Base-by-base conservation (phyloP, 495 filamentous ascomycete genomes). In the Tuber aestivum region DNA sequence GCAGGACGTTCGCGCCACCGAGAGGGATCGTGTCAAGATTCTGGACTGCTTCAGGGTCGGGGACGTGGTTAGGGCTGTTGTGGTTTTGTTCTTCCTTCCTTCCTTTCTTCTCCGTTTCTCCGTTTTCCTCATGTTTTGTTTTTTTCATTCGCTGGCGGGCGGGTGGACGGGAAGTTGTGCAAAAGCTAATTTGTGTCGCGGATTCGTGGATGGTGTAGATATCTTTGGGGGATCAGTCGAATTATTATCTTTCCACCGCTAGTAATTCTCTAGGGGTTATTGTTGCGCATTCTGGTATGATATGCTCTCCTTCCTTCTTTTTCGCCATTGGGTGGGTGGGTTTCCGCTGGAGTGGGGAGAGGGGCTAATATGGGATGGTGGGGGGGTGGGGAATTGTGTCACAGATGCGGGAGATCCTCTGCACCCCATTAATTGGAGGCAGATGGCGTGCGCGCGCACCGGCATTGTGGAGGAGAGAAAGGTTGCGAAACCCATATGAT, bases 11-110 rank as follows among this genome's bases (percentile, higher is more conserved):
- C 87, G 95, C 72, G 94, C 93, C 27, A 97, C 95, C 56, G 95
- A 99, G 88, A 97, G 97, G 85, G 95, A 99, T 76, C 91, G 90
- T 73, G 93, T 98, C 37, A 92, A 92, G 82, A 91, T 97, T 77
- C 90, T 91, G 79, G 94, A 97, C 82, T 93, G 91, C 84, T 99
- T 97, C 84, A 87, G 95, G 75, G 93, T 95, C 20, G 95, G 95
- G 0, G 95, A 99, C 87, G 90, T 99, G 76, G 93, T 99, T 56
- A 87, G 94, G 73, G 95, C 93, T 20, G 88, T 92, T 38, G 94
- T 99, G 81, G 90, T 87, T 69, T 79, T 35, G 4, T 21, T n/a
- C 68, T 41, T 44, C 50, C n/a, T n/a, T 41, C 20, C 72, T 41
- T 16, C 73, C 10, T n/a, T 9, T 75, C 71, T 35, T 45, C 35